Percentiles rank a stretch among this genome's conserved stretches.
Evolutionary conservation across 441 rosid genomes (phyloP).

Genomic region (Biscutella laevigata): DNA sequence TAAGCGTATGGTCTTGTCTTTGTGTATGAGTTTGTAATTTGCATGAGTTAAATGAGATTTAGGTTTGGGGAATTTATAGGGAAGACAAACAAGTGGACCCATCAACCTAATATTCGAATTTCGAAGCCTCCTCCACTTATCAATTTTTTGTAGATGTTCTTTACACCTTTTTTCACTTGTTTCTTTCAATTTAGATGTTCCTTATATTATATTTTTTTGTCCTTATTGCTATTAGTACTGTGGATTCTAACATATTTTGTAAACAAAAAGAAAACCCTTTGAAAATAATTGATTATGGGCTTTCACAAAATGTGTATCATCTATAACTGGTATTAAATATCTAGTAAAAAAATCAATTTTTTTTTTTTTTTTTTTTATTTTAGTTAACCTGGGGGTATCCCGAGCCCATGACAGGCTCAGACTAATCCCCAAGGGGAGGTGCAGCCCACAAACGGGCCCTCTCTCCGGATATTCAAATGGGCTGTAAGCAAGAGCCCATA

Average conservation of each 20-base stretch:
- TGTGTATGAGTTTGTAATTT: neutral
- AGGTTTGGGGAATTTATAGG: conserved; percentile 19
- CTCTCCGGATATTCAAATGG: too few species aligned
- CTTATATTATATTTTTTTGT: neutral
- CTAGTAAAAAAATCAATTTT: too few species aligned
- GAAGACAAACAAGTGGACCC: conserved; percentile 20
- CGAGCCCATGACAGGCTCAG: too few species aligned
- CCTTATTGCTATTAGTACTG: neutral
- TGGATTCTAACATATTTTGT: conserved; percentile 1
- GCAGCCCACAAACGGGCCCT: too few species aligned
- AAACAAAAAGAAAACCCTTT: too few species aligned
- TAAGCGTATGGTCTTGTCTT: conserved; percentile 14
- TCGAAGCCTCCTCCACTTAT: conserved; percentile 24
- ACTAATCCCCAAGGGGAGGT: too few species aligned
- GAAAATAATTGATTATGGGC: too few species aligned
- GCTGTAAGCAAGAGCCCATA: too few species aligned
- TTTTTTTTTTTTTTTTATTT: too few species aligned
- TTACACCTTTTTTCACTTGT: neutral
- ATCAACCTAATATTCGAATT: conserved; percentile 23
- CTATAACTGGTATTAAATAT: too few species aligned
- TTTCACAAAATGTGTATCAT: too few species aligned
- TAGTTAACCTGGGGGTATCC: too few species aligned
- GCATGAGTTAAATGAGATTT: conserved; percentile 22
- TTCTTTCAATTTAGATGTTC: conserved; percentile 18
- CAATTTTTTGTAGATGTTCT: conserved; percentile 12